phyloP scores from a whole-genome alignment of 2,329 filamentous ascomycete species.

The Pseudogymnoascus sp. region DNA sequence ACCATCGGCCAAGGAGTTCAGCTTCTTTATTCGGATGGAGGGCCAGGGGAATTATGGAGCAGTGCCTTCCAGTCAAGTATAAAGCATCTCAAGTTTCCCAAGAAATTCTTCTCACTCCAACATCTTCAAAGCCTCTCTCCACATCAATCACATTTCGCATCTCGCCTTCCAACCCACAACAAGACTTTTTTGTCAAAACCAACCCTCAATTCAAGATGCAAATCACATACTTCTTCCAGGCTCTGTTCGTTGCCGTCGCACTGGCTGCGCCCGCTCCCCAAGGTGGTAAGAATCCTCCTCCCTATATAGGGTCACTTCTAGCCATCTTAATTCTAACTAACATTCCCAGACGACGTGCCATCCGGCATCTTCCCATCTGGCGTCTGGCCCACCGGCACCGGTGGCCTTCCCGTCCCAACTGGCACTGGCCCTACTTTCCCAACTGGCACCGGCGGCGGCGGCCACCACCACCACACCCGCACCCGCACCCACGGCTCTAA shows the following conservation, averaged over 20 bases:
- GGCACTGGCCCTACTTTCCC: background rate
- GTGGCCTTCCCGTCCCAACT: background rate
- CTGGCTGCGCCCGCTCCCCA: conserved; percentile 4
- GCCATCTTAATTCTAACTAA: background rate
- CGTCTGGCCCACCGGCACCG: no score
- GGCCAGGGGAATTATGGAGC: background rate
- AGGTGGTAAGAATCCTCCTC: background rate
- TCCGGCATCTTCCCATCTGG: background rate
- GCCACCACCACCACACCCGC: no score
- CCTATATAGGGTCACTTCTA: background rate
- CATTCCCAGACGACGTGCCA: background rate
- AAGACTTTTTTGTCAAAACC: background rate
- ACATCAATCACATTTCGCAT: background rate
- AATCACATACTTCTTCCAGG: background rate
- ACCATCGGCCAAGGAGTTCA: background rate
- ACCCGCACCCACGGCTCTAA: no score
- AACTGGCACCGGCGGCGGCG: background rate
- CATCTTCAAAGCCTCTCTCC: background rate
- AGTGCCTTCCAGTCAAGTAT: background rate
- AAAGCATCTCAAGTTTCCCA: background rate
- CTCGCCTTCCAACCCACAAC: background rate
- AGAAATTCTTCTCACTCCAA: background rate
- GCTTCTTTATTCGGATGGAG: background rate
- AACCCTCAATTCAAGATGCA: background rate
- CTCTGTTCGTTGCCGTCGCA: background rate